Percentiles rank a stretch among this genome's conserved stretches.
phyloP scores from a whole-genome alignment of 2,329 filamentous ascomycete genomes.

The Fusarium coicis region DNA sequence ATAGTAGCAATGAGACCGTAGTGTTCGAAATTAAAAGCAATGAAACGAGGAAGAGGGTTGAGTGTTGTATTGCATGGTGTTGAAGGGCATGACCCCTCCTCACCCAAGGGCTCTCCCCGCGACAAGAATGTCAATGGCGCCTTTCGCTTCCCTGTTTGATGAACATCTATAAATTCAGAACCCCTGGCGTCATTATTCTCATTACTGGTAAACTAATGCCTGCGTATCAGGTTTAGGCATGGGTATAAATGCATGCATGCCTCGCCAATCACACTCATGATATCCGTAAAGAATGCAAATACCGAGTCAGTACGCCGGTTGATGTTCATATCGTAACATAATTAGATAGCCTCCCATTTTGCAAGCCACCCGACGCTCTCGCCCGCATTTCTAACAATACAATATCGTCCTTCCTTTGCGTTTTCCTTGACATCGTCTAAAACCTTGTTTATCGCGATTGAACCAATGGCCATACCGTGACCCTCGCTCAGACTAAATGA shows the following conservation, averaged over 20 bases:
- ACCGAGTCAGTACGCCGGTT: neutral
- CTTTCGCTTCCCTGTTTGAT: slow-evolving; percentile 30
- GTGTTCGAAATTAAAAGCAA: neutral
- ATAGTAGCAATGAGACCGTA: neutral
- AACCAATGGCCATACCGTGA: slow-evolving; percentile 79
- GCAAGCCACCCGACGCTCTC: slow-evolving; percentile 82
- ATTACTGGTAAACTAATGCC: neutral
- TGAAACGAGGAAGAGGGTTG: slow-evolving; percentile 2
- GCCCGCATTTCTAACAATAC: slow-evolving; percentile 85
- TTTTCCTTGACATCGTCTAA: slow-evolving; percentile 49
- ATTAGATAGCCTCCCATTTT: slow-evolving; percentile 75
- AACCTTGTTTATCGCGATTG: slow-evolving; percentile 70
- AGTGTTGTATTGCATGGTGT: neutral
- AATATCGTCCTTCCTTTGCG: slow-evolving; percentile 64
- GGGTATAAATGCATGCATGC: neutral
- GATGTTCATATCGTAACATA: neutral
- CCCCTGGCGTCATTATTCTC: slow-evolving; percentile 6
- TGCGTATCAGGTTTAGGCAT: neutral
- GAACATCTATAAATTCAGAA: neutral
- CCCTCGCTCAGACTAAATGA: slow-evolving; percentile 84
- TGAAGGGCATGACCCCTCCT: slow-evolving; percentile 13
- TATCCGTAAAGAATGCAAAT: neutral
- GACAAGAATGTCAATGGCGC: slow-evolving; percentile 44
- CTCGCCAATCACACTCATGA: neutral
- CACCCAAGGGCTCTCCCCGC: slow-evolving; percentile 3